Evolutionary conservation across 2,329 filamentous ascomycete species (phyloP).

Genomic region (Endocalyx cinctus): DNA sequence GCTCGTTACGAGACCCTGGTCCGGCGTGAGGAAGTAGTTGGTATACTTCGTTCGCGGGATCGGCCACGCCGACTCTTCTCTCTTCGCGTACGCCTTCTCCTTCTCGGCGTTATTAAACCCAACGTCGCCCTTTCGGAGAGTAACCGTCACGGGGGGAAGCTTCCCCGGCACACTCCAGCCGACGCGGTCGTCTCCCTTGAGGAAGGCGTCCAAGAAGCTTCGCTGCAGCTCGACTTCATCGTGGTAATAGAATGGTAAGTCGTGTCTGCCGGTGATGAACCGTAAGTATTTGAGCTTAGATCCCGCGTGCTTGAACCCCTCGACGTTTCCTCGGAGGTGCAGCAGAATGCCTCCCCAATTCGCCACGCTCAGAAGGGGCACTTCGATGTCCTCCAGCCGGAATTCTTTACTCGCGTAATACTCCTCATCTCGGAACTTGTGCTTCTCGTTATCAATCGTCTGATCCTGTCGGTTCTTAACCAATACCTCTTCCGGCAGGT

Average conservation of each 20-base stretch:
- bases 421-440: slow-evolving; percentile 55
- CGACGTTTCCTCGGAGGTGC: slow-evolving; percentile 64
- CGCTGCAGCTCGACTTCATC: slow-evolving; percentile 64
- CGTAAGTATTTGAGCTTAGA: slow-evolving; percentile 65
- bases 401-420: slow-evolving; percentile 66
- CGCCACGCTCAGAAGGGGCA: slow-evolving; percentile 61
- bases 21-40: slow-evolving; percentile 52
- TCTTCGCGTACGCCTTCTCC: slow-evolving; percentile 50
- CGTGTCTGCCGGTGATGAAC: slow-evolving; percentile 66
- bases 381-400: slow-evolving; percentile 59
- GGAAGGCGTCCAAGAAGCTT: slow-evolving; percentile 66
- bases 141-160: slow-evolving; percentile 54
- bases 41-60: slow-evolving; percentile 62
- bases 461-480: slow-evolving; percentile 44
- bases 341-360: slow-evolving; percentile 70
- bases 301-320: slow-evolving; percentile 59
- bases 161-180: slow-evolving; percentile 58
- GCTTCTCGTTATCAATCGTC: slow-evolving; percentile 39
- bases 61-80: slow-evolving; percentile 62
- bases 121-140: slow-evolving; percentile 61
- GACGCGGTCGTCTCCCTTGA: slow-evolving; percentile 59
- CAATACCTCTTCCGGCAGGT: slow-evolving; percentile 49
- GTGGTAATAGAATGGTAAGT: slow-evolving; percentile 67
- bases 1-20: slow-evolving; percentile 34
- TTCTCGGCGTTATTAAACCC: slow-evolving; percentile 61